Conservation (phyloP, 148 eudicot species). For the Nyssa sinensis region DNA sequence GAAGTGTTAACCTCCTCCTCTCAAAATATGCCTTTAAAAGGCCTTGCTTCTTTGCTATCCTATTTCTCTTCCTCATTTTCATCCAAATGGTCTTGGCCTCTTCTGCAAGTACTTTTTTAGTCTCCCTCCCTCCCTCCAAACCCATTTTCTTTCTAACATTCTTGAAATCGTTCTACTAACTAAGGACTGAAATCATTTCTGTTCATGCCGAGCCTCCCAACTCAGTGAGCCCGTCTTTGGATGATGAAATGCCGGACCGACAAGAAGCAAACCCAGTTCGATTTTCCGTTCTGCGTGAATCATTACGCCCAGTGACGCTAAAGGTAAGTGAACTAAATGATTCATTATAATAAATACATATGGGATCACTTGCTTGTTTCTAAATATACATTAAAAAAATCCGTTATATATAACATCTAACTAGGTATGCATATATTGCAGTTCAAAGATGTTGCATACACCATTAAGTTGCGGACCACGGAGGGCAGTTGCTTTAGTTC, state of each 20-base stretch:
- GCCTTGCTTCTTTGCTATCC: background rate
- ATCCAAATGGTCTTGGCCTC: background rate
- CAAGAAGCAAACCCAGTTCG: conserved; percentile 17
- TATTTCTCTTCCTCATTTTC: conserved; percentile 3
- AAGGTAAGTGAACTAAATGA: conserved; percentile 30
- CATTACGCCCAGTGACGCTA: conserved; percentile 55
- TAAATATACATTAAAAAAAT: no score
- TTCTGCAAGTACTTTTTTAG: background rate
- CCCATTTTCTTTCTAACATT: background rate
- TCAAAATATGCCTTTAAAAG: background rate
- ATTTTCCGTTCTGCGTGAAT: conserved; percentile 45
- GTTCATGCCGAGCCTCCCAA: conserved; percentile 33
- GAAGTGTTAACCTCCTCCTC: conserved; percentile 24
- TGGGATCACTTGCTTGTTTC: no score
- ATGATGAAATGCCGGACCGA: conserved; percentile 23
- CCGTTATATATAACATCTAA: no score
- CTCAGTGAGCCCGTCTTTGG: conserved; percentile 43
- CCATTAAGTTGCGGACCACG: conserved; percentile 33
- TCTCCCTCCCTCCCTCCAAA: background rate
- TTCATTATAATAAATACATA: no score
- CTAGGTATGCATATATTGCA: conserved; percentile 17
- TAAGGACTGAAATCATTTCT: conserved; percentile 23
- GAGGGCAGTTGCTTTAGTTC: conserved; percentile 28
- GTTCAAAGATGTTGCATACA: conserved; percentile 79
- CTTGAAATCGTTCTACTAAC: conserved; percentile 19